These are phyloP conservation scores for Clathrus columnatus DNA, from an alignment of 768 basidiomycete species.

Conservation along the genomic window DNA sequence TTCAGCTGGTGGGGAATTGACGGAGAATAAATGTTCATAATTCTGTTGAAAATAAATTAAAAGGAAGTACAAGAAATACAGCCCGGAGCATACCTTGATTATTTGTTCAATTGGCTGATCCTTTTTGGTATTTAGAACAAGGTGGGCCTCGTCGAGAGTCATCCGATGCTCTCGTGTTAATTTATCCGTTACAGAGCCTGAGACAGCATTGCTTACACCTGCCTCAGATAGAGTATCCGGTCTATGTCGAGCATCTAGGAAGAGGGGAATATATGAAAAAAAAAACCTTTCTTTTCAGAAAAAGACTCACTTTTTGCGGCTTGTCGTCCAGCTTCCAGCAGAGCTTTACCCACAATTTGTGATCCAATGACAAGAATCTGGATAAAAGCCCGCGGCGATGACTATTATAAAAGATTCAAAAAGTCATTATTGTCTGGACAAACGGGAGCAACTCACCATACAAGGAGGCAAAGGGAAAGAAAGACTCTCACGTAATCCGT, in stretches of 20 bases:
- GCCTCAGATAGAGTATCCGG: slow-evolving; percentile 68
- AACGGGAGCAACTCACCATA: slow-evolving; percentile 1
- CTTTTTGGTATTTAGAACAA: slow-evolving; percentile 83
- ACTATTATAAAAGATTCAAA: slow-evolving; percentile 32
- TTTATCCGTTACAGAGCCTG: slow-evolving; percentile 69
- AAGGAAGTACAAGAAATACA: background rate
- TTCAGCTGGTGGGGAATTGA: slow-evolving; percentile 65
- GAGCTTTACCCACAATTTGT: slow-evolving; percentile 85
- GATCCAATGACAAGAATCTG: slow-evolving; percentile 72
- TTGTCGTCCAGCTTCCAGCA: slow-evolving; percentile 83
- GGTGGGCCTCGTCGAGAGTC: slow-evolving; percentile 90
- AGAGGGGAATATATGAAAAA: background rate
- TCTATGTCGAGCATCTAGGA: slow-evolving; percentile 70
- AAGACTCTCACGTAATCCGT: background rate
- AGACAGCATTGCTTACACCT: slow-evolving; percentile 66
- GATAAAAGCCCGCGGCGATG: slow-evolving; percentile 68
- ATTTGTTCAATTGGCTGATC: slow-evolving; percentile 61
- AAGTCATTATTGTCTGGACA: background rate
- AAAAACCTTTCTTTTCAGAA: background rate
- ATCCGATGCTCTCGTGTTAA: slow-evolving; percentile 81
- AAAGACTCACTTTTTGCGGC: slow-evolving; percentile 77
- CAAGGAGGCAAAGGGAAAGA: background rate
- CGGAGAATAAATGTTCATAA: slow-evolving; percentile 89
- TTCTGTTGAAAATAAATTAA: slow-evolving; percentile 40
- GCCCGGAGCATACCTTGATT: slow-evolving; percentile 47